These are phyloP conservation scores for Neonectria sp. DNA, from an alignment of 2,329 filamentous ascomycete genomes.

Conservation along the genomic window DNA sequence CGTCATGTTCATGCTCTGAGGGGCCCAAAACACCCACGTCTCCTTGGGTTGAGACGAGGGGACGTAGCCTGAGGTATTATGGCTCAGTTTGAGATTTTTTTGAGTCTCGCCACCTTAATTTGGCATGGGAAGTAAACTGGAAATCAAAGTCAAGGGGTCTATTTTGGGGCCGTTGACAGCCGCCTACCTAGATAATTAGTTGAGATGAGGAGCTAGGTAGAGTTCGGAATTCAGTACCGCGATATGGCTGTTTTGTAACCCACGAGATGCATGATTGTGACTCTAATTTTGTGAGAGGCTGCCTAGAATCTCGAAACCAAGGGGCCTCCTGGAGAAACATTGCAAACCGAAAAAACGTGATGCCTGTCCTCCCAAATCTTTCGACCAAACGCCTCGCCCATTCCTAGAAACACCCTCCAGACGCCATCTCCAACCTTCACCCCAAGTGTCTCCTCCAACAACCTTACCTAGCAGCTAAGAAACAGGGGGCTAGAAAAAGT, in stretches of 20 bases:
- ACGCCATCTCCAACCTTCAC: conserved; percentile 30
- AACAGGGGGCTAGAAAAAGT: not conserved
- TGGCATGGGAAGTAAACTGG: conserved; percentile 42
- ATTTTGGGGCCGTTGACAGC: conserved; percentile 41
- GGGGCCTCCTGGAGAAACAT: conserved; percentile 5
- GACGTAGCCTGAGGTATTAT: not conserved
- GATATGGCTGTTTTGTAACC: conserved; percentile 3
- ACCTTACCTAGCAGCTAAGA: conserved; percentile 1
- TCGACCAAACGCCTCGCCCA: conserved; percentile 41
- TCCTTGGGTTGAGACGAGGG: not conserved
- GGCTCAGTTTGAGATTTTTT: conserved; percentile 23
- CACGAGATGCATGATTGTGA: conserved; percentile 1
- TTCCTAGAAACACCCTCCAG: conserved; percentile 34
- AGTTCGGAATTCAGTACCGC: conserved; percentile 15
- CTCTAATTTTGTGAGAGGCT: not conserved
- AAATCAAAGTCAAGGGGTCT: conserved; percentile 37
- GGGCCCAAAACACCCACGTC: not conserved
- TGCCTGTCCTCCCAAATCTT: conserved; percentile 23
- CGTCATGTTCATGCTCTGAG: conserved; percentile 54
- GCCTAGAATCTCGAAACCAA: not conserved
- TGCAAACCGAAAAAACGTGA: conserved; percentile 14
- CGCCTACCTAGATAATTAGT: conserved; percentile 45
- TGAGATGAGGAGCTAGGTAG: conserved; percentile 31
- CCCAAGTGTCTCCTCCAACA: not conserved
- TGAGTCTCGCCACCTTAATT: conserved; percentile 39